Evolutionary conservation across 495 filamentous ascomycete species (phyloP).

Genomic region (Talaromyces wortmannii): DNA sequence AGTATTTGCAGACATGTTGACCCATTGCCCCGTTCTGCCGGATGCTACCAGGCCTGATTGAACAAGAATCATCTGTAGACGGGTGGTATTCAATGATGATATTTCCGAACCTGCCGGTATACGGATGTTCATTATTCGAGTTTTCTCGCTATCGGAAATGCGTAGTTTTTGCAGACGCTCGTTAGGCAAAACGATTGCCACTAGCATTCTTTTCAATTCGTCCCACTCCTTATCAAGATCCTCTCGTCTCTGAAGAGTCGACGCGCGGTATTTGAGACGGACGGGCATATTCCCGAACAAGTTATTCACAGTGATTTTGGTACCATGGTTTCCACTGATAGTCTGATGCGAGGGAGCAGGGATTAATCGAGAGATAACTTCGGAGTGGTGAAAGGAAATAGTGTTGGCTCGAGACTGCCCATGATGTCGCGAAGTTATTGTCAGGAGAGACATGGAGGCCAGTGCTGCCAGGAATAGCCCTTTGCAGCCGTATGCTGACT

Average conservation of each 20-base stretch:
- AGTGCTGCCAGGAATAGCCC: slow-evolving; percentile 77
- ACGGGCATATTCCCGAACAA: slow-evolving; percentile 96
- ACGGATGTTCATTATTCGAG: slow-evolving; percentile 23
- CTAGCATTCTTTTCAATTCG: slow-evolving; percentile 48
- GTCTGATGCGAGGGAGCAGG: slow-evolving; percentile 58
- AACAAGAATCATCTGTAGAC: slow-evolving; percentile 48
- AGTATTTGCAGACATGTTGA: slow-evolving; percentile 58
- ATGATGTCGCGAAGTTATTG: slow-evolving; percentile 69
- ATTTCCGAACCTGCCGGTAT: background rate
- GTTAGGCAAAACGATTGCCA: slow-evolving; percentile 60
- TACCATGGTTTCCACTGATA: slow-evolving; percentile 56
- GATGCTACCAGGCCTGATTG: slow-evolving; percentile 57
- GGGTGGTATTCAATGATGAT: background rate
- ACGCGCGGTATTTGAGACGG: slow-evolving; percentile 74
- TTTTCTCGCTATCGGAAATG: slow-evolving; percentile 21
- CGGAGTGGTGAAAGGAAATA: slow-evolving; percentile 64
- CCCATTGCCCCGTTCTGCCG: slow-evolving; percentile 49
- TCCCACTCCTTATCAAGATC: slow-evolving; percentile 68
- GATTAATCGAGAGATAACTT: slow-evolving; percentile 56
- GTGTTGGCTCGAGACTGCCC: slow-evolving; percentile 59
- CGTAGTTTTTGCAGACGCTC: slow-evolving; percentile 23
- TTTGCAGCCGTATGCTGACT: slow-evolving; percentile 55
- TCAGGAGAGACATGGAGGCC: slow-evolving; percentile 67
- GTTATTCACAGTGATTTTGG: slow-evolving; percentile 72
- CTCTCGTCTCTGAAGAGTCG: slow-evolving; percentile 33